Conservation (phyloP, 306 rosid genomes). For the Trifolium dubium region DNA sequence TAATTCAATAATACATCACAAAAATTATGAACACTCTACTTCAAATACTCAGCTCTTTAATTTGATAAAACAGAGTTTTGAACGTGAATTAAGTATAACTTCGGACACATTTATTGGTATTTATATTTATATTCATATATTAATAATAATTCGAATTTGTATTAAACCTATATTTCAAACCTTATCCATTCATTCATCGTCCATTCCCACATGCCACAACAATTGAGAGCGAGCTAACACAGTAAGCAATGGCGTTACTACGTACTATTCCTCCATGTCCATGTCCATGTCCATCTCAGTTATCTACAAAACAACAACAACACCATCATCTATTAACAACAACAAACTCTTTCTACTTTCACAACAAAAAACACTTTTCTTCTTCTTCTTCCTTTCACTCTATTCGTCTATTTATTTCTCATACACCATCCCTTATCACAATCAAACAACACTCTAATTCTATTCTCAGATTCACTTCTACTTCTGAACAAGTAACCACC, state of each 20-base stretch:
- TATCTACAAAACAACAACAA: not conserved
- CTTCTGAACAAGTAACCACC: conserved; percentile 48
- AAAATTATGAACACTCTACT: no score
- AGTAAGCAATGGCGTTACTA: not conserved
- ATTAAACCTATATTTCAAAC: no score
- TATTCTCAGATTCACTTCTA: conserved; percentile 47
- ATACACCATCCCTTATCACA: conserved; percentile 7
- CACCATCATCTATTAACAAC: not conserved
- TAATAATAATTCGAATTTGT: no score
- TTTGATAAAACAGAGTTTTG: no score
- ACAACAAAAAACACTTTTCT: conserved; percentile 22
- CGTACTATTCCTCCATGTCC: not conserved
- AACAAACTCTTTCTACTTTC: not conserved
- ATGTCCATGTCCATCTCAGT: not conserved
- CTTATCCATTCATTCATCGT: not conserved
- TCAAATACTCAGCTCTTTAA: no score
- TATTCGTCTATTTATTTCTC: conserved; percentile 32
- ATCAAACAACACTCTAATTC: conserved; percentile 43
- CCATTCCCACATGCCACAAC: not conserved
- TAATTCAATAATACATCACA: no score
- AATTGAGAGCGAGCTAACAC: not conserved
- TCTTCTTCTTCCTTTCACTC: conserved; percentile 39
- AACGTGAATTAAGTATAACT: no score
- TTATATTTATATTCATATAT: no score
- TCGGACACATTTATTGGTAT: no score